Conservation (phyloP, 2,329 filamentous ascomycete genomes). For the Fusarium ramigenum region DNA sequence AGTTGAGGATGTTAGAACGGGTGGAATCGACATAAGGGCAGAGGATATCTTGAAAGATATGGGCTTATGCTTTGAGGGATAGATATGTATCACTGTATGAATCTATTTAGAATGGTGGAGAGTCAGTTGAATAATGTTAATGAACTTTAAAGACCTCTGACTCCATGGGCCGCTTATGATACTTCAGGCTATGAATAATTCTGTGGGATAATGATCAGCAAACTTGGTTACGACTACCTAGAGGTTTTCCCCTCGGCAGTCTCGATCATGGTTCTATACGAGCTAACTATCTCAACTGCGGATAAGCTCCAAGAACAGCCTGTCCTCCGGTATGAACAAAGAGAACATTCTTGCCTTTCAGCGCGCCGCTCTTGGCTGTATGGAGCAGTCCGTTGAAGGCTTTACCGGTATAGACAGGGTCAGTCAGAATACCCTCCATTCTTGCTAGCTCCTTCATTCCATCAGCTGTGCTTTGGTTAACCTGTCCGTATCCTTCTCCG, state of each 20-base stretch:
- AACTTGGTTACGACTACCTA: background rate
- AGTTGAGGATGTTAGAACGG: slow-evolving; percentile 61
- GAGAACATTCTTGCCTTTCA: slow-evolving; percentile 8
- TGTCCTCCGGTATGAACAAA: slow-evolving; percentile 28
- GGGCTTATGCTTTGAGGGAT: slow-evolving; percentile 35
- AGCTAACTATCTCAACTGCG: background rate
- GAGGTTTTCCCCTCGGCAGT: background rate
- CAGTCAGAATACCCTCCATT: slow-evolving; percentile 22
- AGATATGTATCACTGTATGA: background rate
- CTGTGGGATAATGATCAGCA: background rate
- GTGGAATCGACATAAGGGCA: slow-evolving; percentile 61
- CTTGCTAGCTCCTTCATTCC: slow-evolving; percentile 19
- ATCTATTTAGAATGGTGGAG: background rate
- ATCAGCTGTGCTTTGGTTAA: slow-evolving; percentile 1
- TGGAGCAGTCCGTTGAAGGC: slow-evolving; percentile 18
- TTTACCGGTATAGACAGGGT: slow-evolving; percentile 27
- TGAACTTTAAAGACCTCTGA: background rate
- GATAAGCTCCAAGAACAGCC: slow-evolving; percentile 17
- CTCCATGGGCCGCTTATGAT: too few species aligned
- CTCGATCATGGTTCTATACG: too few species aligned
- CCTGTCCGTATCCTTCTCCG: slow-evolving; percentile 15
- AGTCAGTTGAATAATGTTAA: background rate
- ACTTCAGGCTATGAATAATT: too few species aligned
- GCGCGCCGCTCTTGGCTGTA: background rate
- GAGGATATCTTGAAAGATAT: slow-evolving; percentile 57